Evolutionary conservation across 441 rosid species (phyloP).

Genomic region (Populus trichocarpa): DNA sequence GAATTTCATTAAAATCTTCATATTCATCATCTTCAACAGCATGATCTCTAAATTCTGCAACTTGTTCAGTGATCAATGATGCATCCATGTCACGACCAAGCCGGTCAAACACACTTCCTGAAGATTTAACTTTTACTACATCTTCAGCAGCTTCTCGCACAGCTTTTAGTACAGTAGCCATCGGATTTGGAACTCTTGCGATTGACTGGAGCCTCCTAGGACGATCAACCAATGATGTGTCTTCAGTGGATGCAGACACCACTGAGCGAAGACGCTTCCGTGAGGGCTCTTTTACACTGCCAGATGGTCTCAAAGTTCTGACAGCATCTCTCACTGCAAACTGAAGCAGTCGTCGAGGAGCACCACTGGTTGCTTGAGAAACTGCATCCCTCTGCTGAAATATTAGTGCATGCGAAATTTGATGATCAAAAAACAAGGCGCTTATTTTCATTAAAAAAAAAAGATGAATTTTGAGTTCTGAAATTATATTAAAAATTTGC

Average conservation of each 20-base stretch:
- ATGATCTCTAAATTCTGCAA: conserved; percentile 32
- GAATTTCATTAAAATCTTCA: conserved; percentile 35
- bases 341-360: conserved; percentile 86
- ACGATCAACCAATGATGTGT: conserved; percentile 37
- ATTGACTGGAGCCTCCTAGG: conserved; percentile 63
- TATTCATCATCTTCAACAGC: conserved; percentile 43
- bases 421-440: conserved; percentile 3
- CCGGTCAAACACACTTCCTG: conserved; percentile 90
- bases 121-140: conserved; percentile 51
- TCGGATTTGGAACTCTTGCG: conserved; percentile 68
- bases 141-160: conserved; percentile 94
- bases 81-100: conserved; percentile 53
- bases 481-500: background rate
- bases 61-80: conserved; percentile 31
- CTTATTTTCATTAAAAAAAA: background rate
- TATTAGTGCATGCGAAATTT: conserved; percentile 10
- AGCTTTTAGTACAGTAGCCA: conserved; percentile 76
- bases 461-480: background rate
- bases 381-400: conserved; percentile 56
- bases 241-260: conserved; percentile 65
- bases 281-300: conserved; percentile 43
- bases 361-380: conserved; percentile 49
- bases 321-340: conserved; percentile 97
- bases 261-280: conserved; percentile 83
- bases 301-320: conserved; percentile 51